phyloP scores from a whole-genome alignment of 306 rosid genomes.

The Glycine latifolia region DNA sequence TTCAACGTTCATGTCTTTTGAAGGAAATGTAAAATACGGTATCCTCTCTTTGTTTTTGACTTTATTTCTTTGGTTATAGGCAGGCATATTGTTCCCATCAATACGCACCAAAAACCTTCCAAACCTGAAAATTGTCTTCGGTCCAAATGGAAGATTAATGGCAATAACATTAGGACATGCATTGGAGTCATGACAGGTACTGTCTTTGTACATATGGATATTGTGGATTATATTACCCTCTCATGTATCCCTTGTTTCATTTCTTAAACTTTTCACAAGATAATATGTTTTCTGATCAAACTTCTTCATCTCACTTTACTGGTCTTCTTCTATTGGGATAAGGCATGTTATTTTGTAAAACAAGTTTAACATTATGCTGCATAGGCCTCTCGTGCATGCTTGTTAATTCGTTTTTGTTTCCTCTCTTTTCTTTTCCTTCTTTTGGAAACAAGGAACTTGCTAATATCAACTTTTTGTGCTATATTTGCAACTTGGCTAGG shows the following conservation, averaged over 20 bases:
- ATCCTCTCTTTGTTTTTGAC: background rate
- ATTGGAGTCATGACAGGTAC: slow-evolving; percentile 72
- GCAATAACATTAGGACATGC: slow-evolving; percentile 46
- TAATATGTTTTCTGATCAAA: background rate
- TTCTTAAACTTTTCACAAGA: background rate
- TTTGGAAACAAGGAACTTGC: background rate
- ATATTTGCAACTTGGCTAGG: slow-evolving; percentile 20
- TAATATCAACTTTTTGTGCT: slow-evolving; percentile 4
- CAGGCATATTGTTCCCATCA: slow-evolving; percentile 40
- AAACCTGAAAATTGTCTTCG: slow-evolving; percentile 43
- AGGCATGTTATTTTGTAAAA: background rate
- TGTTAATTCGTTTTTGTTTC: slow-evolving; percentile 1
- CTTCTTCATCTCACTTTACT: background rate
- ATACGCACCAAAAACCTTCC: slow-evolving; percentile 38
- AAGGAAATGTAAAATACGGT: background rate
- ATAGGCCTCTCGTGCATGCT: background rate
- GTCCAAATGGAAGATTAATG: slow-evolving; percentile 48
- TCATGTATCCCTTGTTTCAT: slow-evolving; percentile 1
- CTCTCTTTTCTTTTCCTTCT: background rate
- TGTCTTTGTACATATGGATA: slow-evolving; percentile 24
- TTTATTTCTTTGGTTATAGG: slow-evolving; percentile 30
- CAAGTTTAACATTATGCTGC: background rate
- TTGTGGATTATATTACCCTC: background rate
- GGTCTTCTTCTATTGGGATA: background rate
- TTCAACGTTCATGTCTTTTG: slow-evolving; percentile 20